Conservation (phyloP, 1,284 basidiomycete species). For the Pseudozyma thailandica region DNA sequence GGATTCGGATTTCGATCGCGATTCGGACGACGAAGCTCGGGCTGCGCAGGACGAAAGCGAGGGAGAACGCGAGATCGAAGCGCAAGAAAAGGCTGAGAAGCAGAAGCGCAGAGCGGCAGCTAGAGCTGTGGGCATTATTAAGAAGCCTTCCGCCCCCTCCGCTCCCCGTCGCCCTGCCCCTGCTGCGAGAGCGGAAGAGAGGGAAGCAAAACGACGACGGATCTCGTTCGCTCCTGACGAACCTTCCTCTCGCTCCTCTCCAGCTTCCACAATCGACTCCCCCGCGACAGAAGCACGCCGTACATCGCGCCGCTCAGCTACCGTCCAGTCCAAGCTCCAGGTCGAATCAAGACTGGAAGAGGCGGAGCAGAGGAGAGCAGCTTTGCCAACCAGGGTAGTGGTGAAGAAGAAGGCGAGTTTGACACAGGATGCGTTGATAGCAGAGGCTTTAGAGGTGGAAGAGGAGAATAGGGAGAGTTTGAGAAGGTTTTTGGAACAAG, state of each 20-base stretch:
- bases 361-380: constrained; percentile 75
- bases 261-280: neutral
- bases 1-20: constrained; percentile 63
- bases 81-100: constrained; percentile 45
- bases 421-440: constrained; percentile 83
- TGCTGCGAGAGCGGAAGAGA: neutral
- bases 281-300: neutral
- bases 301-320: constrained; percentile 43
- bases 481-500: constrained; percentile 78
- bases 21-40: constrained; percentile 49
- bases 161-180: neutral
- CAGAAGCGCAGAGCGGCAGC: constrained; percentile 31
- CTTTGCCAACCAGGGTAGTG: constrained; percentile 17
- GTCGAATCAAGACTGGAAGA: constrained; percentile 70
- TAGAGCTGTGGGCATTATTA: constrained; percentile 17
- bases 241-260: constrained; percentile 6
- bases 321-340: constrained; percentile 57
- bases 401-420: constrained; percentile 63
- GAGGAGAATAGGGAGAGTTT: constrained; percentile 84
- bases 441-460: constrained; percentile 82
- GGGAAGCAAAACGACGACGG: constrained; percentile 18
- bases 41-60: constrained; percentile 40
- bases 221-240: constrained; percentile 43
- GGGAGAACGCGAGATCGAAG: constrained; percentile 53
- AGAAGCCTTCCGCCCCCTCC: constrained; percentile 8